Conservation (phyloP, 495 filamentous ascomycete genomes). For the Aspergillus funiculosus region DNA sequence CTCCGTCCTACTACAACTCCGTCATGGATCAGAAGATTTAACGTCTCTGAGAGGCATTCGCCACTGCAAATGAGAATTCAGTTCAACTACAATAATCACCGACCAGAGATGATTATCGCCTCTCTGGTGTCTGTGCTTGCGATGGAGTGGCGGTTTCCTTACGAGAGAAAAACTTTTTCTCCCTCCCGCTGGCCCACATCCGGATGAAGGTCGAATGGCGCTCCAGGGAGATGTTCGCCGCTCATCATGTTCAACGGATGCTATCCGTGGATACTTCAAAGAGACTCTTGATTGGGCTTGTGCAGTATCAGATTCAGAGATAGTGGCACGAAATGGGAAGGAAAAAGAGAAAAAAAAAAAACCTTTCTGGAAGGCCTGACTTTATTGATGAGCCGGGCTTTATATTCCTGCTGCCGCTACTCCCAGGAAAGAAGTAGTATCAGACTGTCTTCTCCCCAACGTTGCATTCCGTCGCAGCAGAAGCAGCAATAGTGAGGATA, state of each 20-base stretch:
- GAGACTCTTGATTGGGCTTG: conserved; percentile 8
- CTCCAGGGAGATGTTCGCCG: conserved; percentile 2
- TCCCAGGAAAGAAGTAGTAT: too few relatives aligned
- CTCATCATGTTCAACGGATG: background rate
- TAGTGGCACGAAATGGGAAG: background rate
- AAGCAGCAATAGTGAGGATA: background rate
- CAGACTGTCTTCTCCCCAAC: too few relatives aligned
- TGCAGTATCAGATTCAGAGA: background rate
- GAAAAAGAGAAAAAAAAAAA: background rate
- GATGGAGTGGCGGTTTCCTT: conserved; percentile 4
- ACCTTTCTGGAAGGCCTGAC: too few relatives aligned
- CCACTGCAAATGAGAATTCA: background rate
- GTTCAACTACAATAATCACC: too few relatives aligned
- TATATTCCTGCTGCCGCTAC: background rate
- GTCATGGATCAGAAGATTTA: too few relatives aligned
- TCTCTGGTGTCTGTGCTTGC: background rate
- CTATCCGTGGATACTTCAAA: too few relatives aligned
- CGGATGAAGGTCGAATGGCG: background rate
- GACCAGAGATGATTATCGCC: conserved; percentile 3
- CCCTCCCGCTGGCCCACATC: conserved; percentile 13
- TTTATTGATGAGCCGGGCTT: too few relatives aligned
- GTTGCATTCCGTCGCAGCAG: conserved; percentile 13
- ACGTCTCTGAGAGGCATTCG: background rate
- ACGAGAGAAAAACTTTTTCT: conserved; percentile 15
- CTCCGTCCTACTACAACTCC: too few relatives aligned